A percentile compares a stretch with the other conserved stretches of the same genome.
Conservation (phyloP, 305 asterid species). For the Fraxinus dipetala region DNA sequence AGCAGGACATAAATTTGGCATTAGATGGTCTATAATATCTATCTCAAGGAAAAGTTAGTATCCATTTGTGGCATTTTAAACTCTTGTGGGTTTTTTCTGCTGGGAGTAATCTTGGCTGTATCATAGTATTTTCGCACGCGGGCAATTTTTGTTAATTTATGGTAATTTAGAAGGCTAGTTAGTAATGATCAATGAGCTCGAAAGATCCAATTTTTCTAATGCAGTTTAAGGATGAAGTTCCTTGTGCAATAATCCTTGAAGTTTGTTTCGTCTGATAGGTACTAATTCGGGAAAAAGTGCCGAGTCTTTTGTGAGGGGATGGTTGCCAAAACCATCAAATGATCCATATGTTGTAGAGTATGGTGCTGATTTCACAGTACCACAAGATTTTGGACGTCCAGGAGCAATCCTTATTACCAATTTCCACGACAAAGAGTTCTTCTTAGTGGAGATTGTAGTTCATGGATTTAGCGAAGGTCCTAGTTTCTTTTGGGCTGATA, state of each 20-base stretch:
- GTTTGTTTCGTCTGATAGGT: slow-evolving; percentile 30
- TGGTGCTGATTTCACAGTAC: slow-evolving; percentile 52
- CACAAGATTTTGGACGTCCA: slow-evolving; percentile 64
- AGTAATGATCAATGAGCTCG: background rate
- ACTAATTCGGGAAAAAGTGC: slow-evolving; percentile 60
- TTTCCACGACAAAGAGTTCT: slow-evolving; percentile 65
- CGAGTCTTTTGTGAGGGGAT: slow-evolving; percentile 68
- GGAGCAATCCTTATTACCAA: slow-evolving; percentile 71
- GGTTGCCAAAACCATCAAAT: slow-evolving; percentile 54
- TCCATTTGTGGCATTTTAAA: background rate
- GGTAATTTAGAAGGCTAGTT: background rate
- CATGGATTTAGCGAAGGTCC: slow-evolving; percentile 63
- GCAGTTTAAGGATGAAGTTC: background rate
- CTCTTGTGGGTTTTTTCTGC: background rate
- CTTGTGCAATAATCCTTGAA: background rate
- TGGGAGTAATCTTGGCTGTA: background rate
- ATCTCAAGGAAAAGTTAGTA: background rate
- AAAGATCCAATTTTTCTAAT: background rate
- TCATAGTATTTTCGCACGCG: background rate
- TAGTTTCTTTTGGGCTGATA: slow-evolving; percentile 52
- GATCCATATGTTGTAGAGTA: slow-evolving; percentile 59
- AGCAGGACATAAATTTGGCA: background rate
- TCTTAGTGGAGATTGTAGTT: slow-evolving; percentile 59
- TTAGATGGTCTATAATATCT: background rate
- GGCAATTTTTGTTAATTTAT: background rate